Base-by-base conservation (phyloP, 2,329 filamentous ascomycete genomes). In the Coniella lustricola region DNA sequence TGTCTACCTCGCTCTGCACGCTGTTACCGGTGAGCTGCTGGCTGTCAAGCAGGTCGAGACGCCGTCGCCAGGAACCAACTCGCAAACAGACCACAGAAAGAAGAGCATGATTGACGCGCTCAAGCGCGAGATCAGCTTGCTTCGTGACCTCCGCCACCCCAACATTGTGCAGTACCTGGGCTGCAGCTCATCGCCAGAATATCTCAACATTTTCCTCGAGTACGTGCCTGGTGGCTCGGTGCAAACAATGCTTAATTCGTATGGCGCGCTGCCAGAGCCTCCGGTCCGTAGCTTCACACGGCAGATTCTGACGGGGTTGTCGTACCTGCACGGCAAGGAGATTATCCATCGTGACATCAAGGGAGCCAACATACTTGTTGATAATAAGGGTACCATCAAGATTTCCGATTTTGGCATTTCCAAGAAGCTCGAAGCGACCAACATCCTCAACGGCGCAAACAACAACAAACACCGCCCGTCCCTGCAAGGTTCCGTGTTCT, bases 331-430 rank as follows among this genome's bases (percentile, higher is more conserved):
- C 70, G 85, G 85, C 62, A 82, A 85, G 55, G 93, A 96, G 63
- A 98, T 98, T 62, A 97, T 98, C 59, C 93, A 98, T 66, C 86
- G 93, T 52, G 93, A 98, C 63, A 97, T 98, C 77, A 98, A 98
- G 73, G 93, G 93, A 41, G 93, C 93, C 65, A 98, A 98, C 64
- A 95, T 98, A 57, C 82, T 98, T 4, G 93, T 98, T 49, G 93
- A 98, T 72, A 97, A 97, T 74, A 96, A 97, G 69, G 93, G 93
- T 50, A 91, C 88, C 7, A 95, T 98, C 70, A 98, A 98, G 71
- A 98, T 98, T 56, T 97, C 91, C 8, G 93, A 98, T 74, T 98
- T 98, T 59, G 93, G 93, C 63, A 97, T 98, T 64, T 94, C 87
- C 53, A 98, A 98, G 75, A 94, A 95, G 65, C 86, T 97, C 35